phyloP scores from a whole-genome alignment of 441 rosid species.

The Gossypium gossypioides region DNA sequence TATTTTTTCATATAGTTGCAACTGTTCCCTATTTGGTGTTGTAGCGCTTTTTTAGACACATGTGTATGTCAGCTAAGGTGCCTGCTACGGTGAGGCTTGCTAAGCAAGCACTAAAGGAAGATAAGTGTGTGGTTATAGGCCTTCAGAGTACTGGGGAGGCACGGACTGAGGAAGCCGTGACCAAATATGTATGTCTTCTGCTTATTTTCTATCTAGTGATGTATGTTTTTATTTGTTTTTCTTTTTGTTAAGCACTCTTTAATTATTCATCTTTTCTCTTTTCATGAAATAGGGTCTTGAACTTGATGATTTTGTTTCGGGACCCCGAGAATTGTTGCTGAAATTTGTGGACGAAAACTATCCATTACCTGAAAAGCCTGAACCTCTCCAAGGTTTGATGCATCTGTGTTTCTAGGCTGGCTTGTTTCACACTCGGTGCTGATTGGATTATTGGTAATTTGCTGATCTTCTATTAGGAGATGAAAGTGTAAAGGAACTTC shows the following conservation, averaged over 20 bases:
- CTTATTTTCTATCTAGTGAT: slow-evolving; percentile 14
- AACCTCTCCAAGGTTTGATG: slow-evolving; percentile 65
- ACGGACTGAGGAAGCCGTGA: slow-evolving; percentile 95
- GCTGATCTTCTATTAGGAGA: slow-evolving; percentile 46
- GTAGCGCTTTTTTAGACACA: slow-evolving; percentile 96
- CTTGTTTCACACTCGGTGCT: slow-evolving; percentile 9
- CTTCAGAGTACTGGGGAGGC: slow-evolving; percentile 99
- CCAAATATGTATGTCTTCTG: slow-evolving; percentile 74
- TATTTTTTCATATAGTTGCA: slow-evolving; percentile 7
- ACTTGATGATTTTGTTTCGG: slow-evolving; percentile 98
- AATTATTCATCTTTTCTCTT: slow-evolving; percentile 8
- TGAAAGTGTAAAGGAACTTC: slow-evolving; percentile 81
- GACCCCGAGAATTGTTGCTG: slow-evolving; percentile 93
- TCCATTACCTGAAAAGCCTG: slow-evolving; percentile 93
- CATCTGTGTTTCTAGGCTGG: slow-evolving; percentile 15
- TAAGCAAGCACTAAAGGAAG: slow-evolving; percentile 58
- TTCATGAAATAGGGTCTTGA: slow-evolving; percentile 61
- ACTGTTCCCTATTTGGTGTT: slow-evolving; percentile 22
- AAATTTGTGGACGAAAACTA: slow-evolving; percentile 98
- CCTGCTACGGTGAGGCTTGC: slow-evolving; percentile 87
- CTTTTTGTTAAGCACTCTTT: neutral
- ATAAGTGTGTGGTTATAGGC: slow-evolving; percentile 93
- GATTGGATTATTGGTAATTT: neutral
- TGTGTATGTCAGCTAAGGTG: slow-evolving; percentile 99
- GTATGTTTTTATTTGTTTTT: slow-evolving; percentile 4